A percentile compares a stretch with the other conserved stretches of the same genome.
Conservation (phyloP, 495 filamentous ascomycete species). For the Tuber melanosporum region DNA sequence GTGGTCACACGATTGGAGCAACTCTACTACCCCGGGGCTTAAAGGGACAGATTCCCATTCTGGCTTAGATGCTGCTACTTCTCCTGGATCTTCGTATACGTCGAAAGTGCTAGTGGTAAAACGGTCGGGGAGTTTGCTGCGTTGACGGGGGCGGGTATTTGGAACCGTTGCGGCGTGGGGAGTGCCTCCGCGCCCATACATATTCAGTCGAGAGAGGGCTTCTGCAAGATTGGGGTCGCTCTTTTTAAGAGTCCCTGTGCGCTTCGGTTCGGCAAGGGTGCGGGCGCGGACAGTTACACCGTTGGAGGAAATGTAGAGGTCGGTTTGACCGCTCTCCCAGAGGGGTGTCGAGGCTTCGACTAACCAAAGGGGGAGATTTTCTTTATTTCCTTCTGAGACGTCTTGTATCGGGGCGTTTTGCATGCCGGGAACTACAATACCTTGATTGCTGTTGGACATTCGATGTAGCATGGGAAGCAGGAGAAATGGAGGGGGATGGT, state of each 20-base stretch:
- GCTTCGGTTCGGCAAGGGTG: neutral
- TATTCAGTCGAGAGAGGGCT: neutral
- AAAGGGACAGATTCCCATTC: neutral
- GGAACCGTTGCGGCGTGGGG: neutral
- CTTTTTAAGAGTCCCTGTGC: neutral
- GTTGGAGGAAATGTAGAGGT: neutral
- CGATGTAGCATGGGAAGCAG: neutral
- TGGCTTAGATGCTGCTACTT: neutral
- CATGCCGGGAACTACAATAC: neutral
- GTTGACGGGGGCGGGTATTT: neutral
- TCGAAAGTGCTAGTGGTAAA: neutral
- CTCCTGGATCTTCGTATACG: neutral
- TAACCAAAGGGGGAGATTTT: neutral
- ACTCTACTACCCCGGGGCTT: neutral
- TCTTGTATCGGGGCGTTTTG: neutral
- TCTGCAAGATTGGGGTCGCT: neutral
- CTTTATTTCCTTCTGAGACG: neutral
- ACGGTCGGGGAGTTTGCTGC: neutral
- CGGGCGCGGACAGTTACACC: neutral
- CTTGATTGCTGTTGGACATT: neutral
- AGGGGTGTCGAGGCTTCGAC: neutral
- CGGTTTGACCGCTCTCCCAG: neutral
- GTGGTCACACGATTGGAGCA: neutral
- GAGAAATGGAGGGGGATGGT: neutral
- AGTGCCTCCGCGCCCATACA: neutral